A percentile compares a stretch with the other conserved stretches of the same genome.
phyloP scores from a whole-genome alignment of 352 stramenopile genomes.

The Phytopythium delawarense region DNA sequence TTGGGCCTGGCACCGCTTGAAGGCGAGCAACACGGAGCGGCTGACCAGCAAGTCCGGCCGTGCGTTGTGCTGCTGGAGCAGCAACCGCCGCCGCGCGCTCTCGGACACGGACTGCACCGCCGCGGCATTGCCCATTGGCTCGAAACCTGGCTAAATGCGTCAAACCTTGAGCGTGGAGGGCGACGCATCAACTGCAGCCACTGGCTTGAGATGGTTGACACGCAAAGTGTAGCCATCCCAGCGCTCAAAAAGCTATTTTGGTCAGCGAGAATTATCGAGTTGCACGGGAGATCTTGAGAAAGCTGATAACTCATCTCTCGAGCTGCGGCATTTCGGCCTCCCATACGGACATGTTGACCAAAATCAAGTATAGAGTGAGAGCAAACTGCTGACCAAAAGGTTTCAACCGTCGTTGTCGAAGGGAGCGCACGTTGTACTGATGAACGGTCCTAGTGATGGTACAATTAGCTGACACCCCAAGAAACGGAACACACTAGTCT shows the following conservation, averaged over 20 bases:
- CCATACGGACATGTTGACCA: slow-evolving; percentile 35
- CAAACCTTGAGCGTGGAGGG: too few relatives aligned
- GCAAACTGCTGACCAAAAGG: neutral
- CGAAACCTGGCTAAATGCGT: too few relatives aligned
- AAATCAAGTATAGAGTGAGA: slow-evolving; percentile 14
- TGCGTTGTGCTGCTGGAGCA: slow-evolving; percentile 32
- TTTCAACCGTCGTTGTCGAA: slow-evolving; percentile 67
- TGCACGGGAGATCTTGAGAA: neutral
- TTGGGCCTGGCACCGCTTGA: slow-evolving; percentile 19
- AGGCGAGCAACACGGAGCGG: slow-evolving; percentile 20
- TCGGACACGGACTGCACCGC: slow-evolving; percentile 26
- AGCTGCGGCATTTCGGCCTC: neutral
- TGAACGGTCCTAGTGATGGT: slow-evolving; percentile 69
- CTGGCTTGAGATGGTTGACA: neutral
- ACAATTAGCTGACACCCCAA: slow-evolving; percentile 74
- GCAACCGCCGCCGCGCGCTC: slow-evolving; percentile 26
- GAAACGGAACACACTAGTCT: slow-evolving; percentile 71
- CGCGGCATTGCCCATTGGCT: slow-evolving; percentile 33
- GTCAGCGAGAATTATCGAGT: neutral
- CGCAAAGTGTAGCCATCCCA: neutral
- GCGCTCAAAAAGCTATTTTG: neutral
- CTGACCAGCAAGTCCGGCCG: slow-evolving; percentile 20
- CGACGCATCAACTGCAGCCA: neutral
- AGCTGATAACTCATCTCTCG: too few relatives aligned
- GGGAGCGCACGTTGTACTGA: slow-evolving; percentile 62